Percentiles rank a stretch among this genome's conserved stretches.
These are phyloP conservation scores for Zanthoxylum bungeanum DNA, from an alignment of 345 rosid species.

Conservation along the genomic window DNA sequence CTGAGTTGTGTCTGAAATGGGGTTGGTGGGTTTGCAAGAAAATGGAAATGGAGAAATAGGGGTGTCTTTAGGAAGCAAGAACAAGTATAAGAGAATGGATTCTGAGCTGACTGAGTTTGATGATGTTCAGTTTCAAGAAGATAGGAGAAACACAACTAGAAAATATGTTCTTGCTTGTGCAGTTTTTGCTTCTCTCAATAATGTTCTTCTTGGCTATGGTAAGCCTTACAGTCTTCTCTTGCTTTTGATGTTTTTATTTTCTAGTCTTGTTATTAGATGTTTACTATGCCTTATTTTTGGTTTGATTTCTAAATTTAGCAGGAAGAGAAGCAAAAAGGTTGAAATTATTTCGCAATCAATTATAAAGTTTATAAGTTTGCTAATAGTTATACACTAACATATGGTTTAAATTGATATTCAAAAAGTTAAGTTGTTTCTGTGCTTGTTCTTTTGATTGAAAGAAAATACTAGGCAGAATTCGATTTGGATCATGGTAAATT, in stretches of 20 bases:
- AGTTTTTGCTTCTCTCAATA: conserved; percentile 79
- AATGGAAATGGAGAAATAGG: conserved; percentile 41
- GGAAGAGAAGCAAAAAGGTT: not conserved
- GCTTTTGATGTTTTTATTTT: no score
- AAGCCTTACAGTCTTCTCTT: no score
- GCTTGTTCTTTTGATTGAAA: not conserved
- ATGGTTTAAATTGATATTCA: not conserved
- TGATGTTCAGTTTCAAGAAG: conserved; percentile 31
- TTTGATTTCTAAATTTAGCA: not conserved
- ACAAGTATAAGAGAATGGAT: conserved; percentile 78
- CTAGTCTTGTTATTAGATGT: no score
- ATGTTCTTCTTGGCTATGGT: conserved; percentile 95
- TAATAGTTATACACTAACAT: not conserved
- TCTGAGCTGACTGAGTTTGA: conserved; percentile 36
- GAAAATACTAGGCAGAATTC: not conserved
- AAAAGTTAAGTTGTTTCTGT: not conserved
- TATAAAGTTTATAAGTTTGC: not conserved
- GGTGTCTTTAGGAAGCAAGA: conserved; percentile 52
- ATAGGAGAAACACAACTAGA: conserved; percentile 36
- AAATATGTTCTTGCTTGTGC: conserved; percentile 77
- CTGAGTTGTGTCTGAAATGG: conserved; percentile 24
- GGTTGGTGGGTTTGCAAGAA: conserved; percentile 51
- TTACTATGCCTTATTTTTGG: not conserved
- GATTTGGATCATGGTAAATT: not conserved
- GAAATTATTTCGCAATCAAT: not conserved